These are phyloP conservation scores for Canavalia ensiformis DNA, from an alignment of 306 rosid species.

Conservation along the genomic window DNA sequence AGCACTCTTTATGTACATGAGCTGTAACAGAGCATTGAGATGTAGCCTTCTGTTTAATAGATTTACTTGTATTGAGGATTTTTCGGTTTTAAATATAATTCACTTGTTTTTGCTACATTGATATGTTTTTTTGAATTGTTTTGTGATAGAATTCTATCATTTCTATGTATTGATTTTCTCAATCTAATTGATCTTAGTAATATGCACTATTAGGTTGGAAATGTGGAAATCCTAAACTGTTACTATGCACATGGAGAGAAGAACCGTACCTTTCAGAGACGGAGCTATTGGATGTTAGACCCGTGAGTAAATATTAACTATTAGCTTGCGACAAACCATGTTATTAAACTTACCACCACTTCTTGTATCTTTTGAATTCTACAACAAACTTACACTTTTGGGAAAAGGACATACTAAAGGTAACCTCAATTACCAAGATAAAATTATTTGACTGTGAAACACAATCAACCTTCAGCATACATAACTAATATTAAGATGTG, in stretches of 20 bases:
- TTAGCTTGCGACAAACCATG: slow-evolving; percentile 34
- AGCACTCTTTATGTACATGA: slow-evolving; percentile 1
- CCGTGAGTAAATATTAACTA: slow-evolving; percentile 72
- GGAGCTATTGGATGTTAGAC: slow-evolving; percentile 97
- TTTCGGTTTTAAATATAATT: background rate
- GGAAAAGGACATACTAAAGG: slow-evolving; percentile 18
- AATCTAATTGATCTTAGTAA: slow-evolving; percentile 46
- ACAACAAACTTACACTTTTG: background rate
- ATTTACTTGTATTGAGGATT: slow-evolving; percentile 24
- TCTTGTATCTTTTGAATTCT: slow-evolving; percentile 26
- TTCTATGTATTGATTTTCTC: slow-evolving; percentile 37
- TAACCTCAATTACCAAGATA: slow-evolving; percentile 27
- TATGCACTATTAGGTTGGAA: slow-evolving; percentile 80
- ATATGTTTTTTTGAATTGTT: slow-evolving; percentile 13
- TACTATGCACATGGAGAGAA: slow-evolving; percentile 98
- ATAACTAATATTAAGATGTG: background rate
- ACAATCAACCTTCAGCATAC: background rate
- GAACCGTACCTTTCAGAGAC: slow-evolving; percentile 86
- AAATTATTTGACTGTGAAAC: slow-evolving; percentile 40
- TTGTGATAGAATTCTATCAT: slow-evolving; percentile 1
- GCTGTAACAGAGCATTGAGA: slow-evolving; percentile 21
- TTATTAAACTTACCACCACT: slow-evolving; percentile 19
- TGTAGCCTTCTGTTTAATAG: background rate
- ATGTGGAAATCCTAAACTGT: slow-evolving; percentile 87
- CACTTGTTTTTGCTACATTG: slow-evolving; percentile 32